Evolutionary conservation across 1,284 basidiomycete genomes (phyloP).

Genomic region (Naganishia cerealis): DNA sequence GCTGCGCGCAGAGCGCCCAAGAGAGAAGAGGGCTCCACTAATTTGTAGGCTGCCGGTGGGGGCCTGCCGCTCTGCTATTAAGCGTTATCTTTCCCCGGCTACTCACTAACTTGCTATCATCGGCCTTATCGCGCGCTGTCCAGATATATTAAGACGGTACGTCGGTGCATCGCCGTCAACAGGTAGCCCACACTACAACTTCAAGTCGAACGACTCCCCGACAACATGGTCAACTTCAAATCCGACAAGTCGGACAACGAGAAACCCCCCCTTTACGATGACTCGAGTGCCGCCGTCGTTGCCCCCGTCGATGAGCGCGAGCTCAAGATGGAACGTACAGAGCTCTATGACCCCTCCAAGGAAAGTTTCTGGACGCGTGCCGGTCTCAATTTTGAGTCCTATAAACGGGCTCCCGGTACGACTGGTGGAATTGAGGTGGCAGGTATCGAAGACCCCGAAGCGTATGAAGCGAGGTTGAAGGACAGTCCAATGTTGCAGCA

Average conservation of each 20-base stretch:
- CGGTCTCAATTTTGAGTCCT: slow-evolving; percentile 53
- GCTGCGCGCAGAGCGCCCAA: no score
- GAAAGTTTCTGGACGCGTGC: slow-evolving; percentile 51
- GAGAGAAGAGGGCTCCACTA: no score
- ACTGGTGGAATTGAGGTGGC: slow-evolving; percentile 37
- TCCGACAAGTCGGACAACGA: slow-evolving; percentile 18
- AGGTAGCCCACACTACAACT: not conserved
- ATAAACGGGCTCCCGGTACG: slow-evolving; percentile 55
- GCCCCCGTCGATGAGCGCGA: slow-evolving; percentile 27
- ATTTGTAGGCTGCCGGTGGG: no score
- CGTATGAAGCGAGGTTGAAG: slow-evolving; percentile 36
- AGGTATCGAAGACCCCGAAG: slow-evolving; percentile 36
- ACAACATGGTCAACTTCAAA: slow-evolving; percentile 12
- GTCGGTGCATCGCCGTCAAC: not conserved
- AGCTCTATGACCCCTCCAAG: slow-evolving; percentile 52
- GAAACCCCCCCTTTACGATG: slow-evolving; percentile 25
- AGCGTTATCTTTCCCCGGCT: no score
- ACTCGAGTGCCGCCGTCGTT: slow-evolving; percentile 17
- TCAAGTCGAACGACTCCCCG: not conserved
- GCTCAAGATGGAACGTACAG: slow-evolving; percentile 31
- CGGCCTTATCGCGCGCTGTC: not conserved
- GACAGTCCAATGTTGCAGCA: slow-evolving; percentile 53
- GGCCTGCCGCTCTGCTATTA: no score
- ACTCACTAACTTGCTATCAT: no score
- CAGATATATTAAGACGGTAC: not conserved